Evolutionary conservation across 2,329 filamentous ascomycete genomes (phyloP).

Genomic region (Nemania sp.): DNA sequence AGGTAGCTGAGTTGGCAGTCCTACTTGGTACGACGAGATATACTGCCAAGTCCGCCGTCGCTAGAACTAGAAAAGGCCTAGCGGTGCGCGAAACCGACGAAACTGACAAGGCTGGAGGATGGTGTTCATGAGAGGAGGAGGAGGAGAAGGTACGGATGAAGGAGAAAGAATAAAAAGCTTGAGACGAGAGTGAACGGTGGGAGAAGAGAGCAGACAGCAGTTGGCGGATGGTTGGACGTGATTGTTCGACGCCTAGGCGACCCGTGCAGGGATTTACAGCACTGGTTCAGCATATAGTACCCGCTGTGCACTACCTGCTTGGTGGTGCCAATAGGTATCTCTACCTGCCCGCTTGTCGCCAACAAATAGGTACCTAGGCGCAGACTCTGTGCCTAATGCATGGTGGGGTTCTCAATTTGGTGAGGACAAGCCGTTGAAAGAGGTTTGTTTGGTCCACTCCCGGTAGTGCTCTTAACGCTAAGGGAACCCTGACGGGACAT

Average conservation of each 20-base stretch:
- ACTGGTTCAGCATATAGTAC: neutral
- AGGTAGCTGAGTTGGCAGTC: neutral
- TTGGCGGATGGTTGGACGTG: constrained; percentile 5
- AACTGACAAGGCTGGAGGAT: neutral
- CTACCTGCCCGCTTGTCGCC: no score
- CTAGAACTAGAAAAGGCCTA: neutral
- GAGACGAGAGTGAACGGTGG: constrained; percentile 8
- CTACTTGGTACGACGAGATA: neutral
- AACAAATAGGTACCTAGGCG: no score
- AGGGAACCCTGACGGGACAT: no score
- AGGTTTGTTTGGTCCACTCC: no score
- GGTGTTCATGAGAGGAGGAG: neutral
- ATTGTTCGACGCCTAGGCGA: no score
- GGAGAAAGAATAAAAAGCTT: constrained; percentile 10
- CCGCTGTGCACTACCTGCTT: no score
- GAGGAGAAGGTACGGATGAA: neutral
- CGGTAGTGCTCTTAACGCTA: no score
- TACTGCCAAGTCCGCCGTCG: constrained; percentile 2
- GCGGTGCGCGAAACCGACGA: neutral
- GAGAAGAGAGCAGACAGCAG: neutral
- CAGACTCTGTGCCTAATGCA: no score
- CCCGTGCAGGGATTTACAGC: no score
- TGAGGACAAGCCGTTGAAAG: no score
- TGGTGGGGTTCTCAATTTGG: no score
- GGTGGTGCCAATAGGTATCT: no score